Evolutionary conservation across 179 eudicot species (phyloP).

Genomic region (Patellifolia procumbens): DNA sequence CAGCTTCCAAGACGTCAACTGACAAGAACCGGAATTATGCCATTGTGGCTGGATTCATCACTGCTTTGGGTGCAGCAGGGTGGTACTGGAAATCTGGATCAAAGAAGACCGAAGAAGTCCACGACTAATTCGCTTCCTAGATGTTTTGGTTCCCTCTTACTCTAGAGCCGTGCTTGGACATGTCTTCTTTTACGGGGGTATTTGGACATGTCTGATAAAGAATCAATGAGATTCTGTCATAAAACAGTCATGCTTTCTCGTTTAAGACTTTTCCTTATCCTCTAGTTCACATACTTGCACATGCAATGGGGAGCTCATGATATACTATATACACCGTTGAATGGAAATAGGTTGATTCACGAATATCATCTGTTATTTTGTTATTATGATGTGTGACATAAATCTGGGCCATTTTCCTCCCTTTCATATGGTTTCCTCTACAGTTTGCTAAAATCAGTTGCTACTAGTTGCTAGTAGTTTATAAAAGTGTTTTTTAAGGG

Average conservation of each 20-base stretch:
- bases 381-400: not conserved
- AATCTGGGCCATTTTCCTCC: too few relatives aligned
- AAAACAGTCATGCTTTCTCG: constrained; percentile 18
- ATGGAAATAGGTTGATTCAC: constrained; percentile 19
- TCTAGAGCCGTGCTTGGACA: too few relatives aligned
- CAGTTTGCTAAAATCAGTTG: too few relatives aligned
- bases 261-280: constrained; percentile 4
- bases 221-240: constrained; percentile 24
- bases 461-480: too few relatives aligned
- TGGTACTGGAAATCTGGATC: constrained; percentile 60
- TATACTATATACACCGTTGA: constrained; percentile 15
- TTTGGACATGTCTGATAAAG: constrained; percentile 28
- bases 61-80: constrained; percentile 57
- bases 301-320: constrained; percentile 14
- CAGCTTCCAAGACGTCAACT: constrained; percentile 59
- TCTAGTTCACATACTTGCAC: constrained; percentile 20
- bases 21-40: constrained; percentile 83
- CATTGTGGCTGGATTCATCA: constrained; percentile 65
- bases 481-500: too few relatives aligned
- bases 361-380: constrained; percentile 14
- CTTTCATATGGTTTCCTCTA: too few relatives aligned
- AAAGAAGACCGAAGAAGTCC: constrained; percentile 78
- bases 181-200: constrained; percentile 14
- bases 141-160: constrained; percentile 4
- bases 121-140: constrained; percentile 40